These are phyloP conservation scores for Penicillium brevicompactum DNA, from an alignment of 2,329 filamentous ascomycete species.

Conservation along the genomic window DNA sequence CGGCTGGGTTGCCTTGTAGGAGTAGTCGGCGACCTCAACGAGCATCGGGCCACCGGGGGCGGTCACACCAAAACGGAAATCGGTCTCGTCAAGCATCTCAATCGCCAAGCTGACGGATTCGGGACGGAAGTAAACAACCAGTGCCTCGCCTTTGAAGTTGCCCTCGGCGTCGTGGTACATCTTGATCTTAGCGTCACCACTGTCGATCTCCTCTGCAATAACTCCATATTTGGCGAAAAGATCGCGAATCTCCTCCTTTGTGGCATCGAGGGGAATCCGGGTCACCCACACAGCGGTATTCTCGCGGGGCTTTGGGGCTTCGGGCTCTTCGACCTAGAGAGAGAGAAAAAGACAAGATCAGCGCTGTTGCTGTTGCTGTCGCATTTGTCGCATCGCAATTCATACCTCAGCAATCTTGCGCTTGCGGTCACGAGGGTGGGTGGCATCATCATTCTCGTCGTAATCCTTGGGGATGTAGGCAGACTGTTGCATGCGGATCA, in stretches of 20 bases:
- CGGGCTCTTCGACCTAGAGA: constrained; percentile 19
- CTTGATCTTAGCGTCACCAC: constrained; percentile 84
- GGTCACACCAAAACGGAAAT: constrained; percentile 69
- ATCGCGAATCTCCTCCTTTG: constrained; percentile 76
- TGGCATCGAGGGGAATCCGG: constrained; percentile 77
- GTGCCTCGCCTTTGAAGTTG: constrained; percentile 87
- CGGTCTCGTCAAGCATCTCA: constrained; percentile 57
- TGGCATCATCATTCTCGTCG: constrained; percentile 57
- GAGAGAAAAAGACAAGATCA: background rate
- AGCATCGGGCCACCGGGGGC: constrained; percentile 65
- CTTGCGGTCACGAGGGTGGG: constrained; percentile 52
- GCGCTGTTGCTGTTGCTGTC: background rate
- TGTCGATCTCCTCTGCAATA: constrained; percentile 92
- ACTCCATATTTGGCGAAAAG: constrained; percentile 88
- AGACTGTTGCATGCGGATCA: constrained; percentile 62
- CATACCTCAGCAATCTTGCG: constrained; percentile 55
- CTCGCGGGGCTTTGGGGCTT: constrained; percentile 50
- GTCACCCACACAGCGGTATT: constrained; percentile 95
- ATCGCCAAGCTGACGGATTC: constrained; percentile 77
- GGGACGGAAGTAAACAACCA: constrained; percentile 92
- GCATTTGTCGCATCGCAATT: constrained; percentile 35
- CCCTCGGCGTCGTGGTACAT: constrained; percentile 82
- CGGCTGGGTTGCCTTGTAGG: constrained; percentile 80
- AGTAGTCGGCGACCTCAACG: constrained; percentile 82
- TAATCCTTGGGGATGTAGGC: constrained; percentile 64